Percentiles rank a stretch among this genome's conserved stretches.
These are phyloP conservation scores for Iodosphaeria phyllophila DNA, from an alignment of 2,329 filamentous ascomycete genomes.

Conservation along the genomic window DNA sequence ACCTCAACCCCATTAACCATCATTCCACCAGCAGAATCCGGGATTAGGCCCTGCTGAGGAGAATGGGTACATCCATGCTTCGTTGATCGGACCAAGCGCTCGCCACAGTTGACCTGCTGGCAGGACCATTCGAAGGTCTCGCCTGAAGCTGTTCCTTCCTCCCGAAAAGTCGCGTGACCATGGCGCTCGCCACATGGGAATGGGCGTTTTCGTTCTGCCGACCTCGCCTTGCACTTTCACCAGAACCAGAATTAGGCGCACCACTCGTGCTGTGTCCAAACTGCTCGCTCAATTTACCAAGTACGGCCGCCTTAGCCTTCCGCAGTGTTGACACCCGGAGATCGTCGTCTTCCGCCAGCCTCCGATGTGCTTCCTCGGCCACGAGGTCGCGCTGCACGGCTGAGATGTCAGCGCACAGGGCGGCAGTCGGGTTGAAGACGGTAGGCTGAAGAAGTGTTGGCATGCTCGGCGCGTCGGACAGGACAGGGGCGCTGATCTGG, in stretches of 20 bases:
- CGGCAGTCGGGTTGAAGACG: slow-evolving; percentile 30
- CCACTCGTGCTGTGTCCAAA: slow-evolving; percentile 15
- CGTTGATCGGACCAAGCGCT: slow-evolving; percentile 14
- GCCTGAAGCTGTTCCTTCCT: too few species aligned
- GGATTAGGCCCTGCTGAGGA: slow-evolving; percentile 30
- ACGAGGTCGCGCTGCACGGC: slow-evolving; percentile 38
- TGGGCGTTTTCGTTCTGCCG: slow-evolving; percentile 11
- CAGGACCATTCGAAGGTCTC: too few species aligned
- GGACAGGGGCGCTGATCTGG: slow-evolving; percentile 30
- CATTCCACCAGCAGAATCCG: slow-evolving; percentile 1
- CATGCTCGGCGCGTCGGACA: slow-evolving; percentile 23
- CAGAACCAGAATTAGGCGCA: too few species aligned
- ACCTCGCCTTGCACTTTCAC: slow-evolving; percentile 8
- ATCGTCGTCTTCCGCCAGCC: slow-evolving; percentile 36
- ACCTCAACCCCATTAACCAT: slow-evolving; percentile 4
- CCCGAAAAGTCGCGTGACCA: slow-evolving; percentile 19
- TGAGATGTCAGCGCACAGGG: slow-evolving; percentile 27
- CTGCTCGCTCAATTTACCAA: slow-evolving; percentile 34
- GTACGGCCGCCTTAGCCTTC: slow-evolving; percentile 40
- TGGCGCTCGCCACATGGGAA: slow-evolving; percentile 10
- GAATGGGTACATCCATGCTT: slow-evolving; percentile 38
- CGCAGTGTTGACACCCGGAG: slow-evolving; percentile 34
- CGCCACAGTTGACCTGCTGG: too few species aligned
- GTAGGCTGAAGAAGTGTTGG: slow-evolving; percentile 34
- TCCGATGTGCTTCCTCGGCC: slow-evolving; percentile 34